phyloP scores from a whole-genome alignment of 1,139 yeast species.

The Taphrina sp. region DNA sequence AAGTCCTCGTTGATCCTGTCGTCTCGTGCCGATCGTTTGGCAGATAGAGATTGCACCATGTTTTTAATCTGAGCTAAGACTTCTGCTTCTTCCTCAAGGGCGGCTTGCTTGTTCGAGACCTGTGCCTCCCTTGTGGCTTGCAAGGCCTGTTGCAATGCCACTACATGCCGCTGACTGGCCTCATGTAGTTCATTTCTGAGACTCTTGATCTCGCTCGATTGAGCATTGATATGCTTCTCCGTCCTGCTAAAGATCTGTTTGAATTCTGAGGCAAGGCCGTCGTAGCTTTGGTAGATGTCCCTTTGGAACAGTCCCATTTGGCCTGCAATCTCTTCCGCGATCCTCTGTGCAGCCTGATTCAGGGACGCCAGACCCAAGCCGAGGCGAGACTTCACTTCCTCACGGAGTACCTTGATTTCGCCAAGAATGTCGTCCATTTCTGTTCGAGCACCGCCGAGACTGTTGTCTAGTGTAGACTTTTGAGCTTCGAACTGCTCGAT shows the following conservation, averaged over 20 bases:
- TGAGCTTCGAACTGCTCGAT: slow-evolving; percentile 34
- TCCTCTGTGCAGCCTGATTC: slow-evolving; percentile 37
- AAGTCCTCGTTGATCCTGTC: neutral
- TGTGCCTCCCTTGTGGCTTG: slow-evolving; percentile 27
- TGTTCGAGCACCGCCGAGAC: slow-evolving; percentile 35
- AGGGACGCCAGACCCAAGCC: slow-evolving; percentile 38
- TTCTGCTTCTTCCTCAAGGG: neutral
- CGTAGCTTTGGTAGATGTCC: slow-evolving; percentile 39
- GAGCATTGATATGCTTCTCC: slow-evolving; percentile 37
- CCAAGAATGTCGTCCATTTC: slow-evolving; percentile 38
- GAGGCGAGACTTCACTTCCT: slow-evolving; percentile 38
- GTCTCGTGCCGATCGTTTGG: slow-evolving; percentile 1
- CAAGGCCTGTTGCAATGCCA: slow-evolving; percentile 13
- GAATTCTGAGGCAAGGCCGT: slow-evolving; percentile 39
- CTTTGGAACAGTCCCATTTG: slow-evolving; percentile 38
- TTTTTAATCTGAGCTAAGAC: slow-evolving; percentile 9
- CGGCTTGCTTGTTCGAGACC: neutral
- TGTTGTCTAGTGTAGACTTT: slow-evolving; percentile 29
- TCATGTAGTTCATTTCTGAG: slow-evolving; percentile 35
- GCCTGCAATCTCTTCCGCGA: slow-evolving; percentile 37
- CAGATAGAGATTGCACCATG: slow-evolving; percentile 1
- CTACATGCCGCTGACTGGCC: slow-evolving; percentile 32
- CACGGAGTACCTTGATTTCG: slow-evolving; percentile 38
- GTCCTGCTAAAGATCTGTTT: slow-evolving; percentile 38
- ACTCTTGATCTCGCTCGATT: slow-evolving; percentile 37